A percentile compares a stretch with the other conserved stretches of the same genome.
Evolutionary conservation across 139 green algal species (phyloP).

Genomic region (Chlorella vulgaris): DNA sequence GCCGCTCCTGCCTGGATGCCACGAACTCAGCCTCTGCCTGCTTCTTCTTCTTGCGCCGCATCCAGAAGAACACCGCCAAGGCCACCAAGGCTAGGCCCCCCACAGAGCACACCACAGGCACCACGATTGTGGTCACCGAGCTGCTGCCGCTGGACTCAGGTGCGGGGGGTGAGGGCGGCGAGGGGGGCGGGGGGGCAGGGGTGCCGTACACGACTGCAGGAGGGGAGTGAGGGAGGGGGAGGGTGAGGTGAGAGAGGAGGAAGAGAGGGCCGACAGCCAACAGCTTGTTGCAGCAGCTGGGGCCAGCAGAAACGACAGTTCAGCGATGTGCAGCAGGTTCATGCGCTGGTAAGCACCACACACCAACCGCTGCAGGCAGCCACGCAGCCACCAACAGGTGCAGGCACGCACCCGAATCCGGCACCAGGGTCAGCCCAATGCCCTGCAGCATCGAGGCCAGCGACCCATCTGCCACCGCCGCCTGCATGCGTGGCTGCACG

Average conservation of each 20-base stretch:
- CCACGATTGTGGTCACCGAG: slow-evolving; percentile 2
- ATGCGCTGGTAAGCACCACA: neutral
- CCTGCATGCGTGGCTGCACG: neutral
- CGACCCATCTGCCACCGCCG: neutral
- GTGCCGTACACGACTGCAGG: neutral
- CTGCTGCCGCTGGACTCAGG: neutral
- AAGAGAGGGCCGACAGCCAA: neutral
- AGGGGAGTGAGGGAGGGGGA: neutral
- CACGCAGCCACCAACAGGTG: neutral
- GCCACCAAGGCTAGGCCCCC: neutral
- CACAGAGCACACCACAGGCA: neutral
- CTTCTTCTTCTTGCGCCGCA: neutral
- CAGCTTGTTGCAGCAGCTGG: too few relatives aligned
- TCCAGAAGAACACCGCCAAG: neutral
- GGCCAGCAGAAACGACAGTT: too few relatives aligned
- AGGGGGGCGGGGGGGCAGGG: neutral
- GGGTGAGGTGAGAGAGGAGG: neutral
- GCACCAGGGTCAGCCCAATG: neutral
- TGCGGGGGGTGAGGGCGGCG: neutral
- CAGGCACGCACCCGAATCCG: neutral
- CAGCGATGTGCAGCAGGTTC: too few relatives aligned
- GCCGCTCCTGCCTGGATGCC: slow-evolving; percentile 1
- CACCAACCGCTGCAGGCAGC: neutral
- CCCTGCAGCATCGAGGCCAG: neutral
- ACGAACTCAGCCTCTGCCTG: neutral